Conservation (phyloP, 1,139 yeast genomes). For the Magnusiomyces tetraspermus region DNA sequence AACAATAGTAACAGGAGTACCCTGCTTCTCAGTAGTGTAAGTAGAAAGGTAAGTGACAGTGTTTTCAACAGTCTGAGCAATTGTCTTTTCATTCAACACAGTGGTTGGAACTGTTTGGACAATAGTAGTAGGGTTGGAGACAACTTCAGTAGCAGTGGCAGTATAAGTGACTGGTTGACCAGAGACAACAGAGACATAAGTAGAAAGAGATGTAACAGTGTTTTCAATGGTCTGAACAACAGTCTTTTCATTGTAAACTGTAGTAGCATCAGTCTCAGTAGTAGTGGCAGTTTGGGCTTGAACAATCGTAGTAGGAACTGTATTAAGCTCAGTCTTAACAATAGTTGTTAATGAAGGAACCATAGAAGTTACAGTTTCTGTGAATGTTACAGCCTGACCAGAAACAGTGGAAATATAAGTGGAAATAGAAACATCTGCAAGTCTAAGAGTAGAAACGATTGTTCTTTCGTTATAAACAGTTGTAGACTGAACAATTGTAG, state of each 20-base stretch:
- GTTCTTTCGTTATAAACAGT: constrained; percentile 4
- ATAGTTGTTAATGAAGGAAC: not conserved
- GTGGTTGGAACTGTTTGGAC: not conserved
- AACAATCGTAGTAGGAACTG: not conserved
- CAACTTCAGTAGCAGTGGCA: not conserved
- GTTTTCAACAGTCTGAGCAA: not conserved
- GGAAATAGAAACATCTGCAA: not conserved
- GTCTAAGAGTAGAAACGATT: not conserved
- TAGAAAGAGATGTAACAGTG: constrained; percentile 2
- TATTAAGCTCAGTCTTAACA: not conserved
- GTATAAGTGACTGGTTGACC: constrained; percentile 2
- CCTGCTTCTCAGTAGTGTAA: not conserved
- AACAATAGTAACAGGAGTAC: not conserved
- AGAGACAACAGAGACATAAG: not conserved
- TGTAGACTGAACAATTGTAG: not conserved
- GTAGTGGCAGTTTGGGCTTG: not conserved
- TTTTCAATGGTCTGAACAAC: constrained; percentile 4
- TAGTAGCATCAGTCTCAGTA: not conserved
- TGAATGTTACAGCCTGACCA: not conserved
- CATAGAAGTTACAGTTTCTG: not conserved
- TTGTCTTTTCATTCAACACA: not conserved
- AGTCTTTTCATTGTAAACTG: not conserved
- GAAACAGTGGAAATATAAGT: not conserved
- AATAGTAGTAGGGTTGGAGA: constrained; percentile 3
- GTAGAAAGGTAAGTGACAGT: constrained; percentile 3